Conservation (phyloP, 1,139 yeast species). For the Protomyces pachydermus region DNA sequence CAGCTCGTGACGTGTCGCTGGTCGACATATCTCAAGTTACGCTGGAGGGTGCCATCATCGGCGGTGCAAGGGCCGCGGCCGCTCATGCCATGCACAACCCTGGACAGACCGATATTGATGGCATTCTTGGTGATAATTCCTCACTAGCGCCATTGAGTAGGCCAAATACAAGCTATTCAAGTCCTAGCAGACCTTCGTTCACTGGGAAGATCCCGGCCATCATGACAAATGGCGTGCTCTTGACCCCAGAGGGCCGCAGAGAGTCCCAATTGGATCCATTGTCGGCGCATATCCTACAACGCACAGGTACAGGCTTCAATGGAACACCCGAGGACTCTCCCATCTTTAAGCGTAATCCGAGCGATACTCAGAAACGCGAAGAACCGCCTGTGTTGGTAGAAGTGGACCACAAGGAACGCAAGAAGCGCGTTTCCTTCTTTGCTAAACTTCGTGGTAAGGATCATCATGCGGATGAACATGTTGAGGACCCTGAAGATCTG, state of each 20-base stretch:
- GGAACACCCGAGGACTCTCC: constrained; percentile 7
- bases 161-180: background rate
- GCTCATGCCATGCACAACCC: background rate
- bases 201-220: background rate
- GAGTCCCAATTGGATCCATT: constrained; percentile 8
- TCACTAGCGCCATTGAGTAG: background rate
- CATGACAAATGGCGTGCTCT: background rate
- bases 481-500: constrained; percentile 11
- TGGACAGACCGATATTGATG: background rate
- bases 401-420: constrained; percentile 6
- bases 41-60: background rate
- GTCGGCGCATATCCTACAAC: constrained; percentile 17
- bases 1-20: too few relatives aligned
- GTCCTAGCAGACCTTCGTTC: background rate
- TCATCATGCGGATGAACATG: background rate
- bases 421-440: constrained; percentile 25
- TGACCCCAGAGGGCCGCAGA: background rate
- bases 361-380: constrained; percentile 6
- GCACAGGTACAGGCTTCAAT: constrained; percentile 1
- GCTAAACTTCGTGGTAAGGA: constrained; percentile 21
- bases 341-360: constrained; percentile 6
- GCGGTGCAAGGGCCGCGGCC: background rate
- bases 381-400: background rate
- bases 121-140: too few relatives aligned
- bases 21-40: background rate